Evolutionary conservation across 129 eudicot species (phyloP), one percentile per base, ranked within the genome.

Genomic region (Heracleum sosnowskyi): DNA sequence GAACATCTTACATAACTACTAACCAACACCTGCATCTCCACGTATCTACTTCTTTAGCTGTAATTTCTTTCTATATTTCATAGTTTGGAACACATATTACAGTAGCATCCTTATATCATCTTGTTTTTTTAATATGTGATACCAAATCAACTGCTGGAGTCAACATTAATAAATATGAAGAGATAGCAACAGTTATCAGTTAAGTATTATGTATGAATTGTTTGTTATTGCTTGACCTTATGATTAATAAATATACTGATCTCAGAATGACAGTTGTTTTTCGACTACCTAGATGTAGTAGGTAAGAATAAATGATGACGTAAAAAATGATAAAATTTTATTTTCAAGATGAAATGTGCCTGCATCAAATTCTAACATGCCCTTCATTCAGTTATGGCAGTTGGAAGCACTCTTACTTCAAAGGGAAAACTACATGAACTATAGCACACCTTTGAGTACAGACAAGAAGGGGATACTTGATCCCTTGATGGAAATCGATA

Each of bases 1-100:
- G 97, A 96, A 60, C 80, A 79, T 69, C 90, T 90, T 73, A 95
- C 22, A 22, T 51, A 51, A 20, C 62, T 51, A 20, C 62, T 46
- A 46, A 16, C 53, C 26, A 51, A 51, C 28, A 51, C 20, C 8
- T 51, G 1, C 8, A 51, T 51, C 7, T 53, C 22, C 11, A 53
- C 0, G 9, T 46, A 46, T 46, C 4, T 46, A 46, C 17, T 53
- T 53, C 7, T 20, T 18, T 18, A 51, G 62, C 26, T 20, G 22
- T 20, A 22, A 5, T 22, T 20, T 53, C 28, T 22, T 22, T 7
- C 28, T 7, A 1, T 7, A 53, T 53, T 28, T 22, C 11, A 53
- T 53, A 53, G 64, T 7, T 24, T 55, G 64, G 60, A 55, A 55
- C 12, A 55, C 29, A 17, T 49, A 16, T 13, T 53, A 20, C 11